Evolutionary conservation across 352 stramenopile genomes (phyloP), one percentile per base, ranked within the genome.

Genomic region (Elongisporangium anandrum): DNA sequence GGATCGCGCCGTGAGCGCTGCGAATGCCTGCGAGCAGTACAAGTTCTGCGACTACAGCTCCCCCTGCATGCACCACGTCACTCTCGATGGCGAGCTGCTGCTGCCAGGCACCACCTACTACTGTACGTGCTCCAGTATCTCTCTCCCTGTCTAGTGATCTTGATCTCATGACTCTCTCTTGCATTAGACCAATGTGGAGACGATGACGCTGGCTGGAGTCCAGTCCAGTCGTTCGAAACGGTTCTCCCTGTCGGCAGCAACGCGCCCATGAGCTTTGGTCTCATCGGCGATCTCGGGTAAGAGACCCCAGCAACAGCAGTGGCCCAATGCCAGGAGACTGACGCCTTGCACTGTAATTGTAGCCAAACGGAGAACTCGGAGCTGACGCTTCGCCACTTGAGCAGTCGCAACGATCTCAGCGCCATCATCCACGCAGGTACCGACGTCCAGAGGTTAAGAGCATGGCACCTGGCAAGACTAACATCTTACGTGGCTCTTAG

Each of bases 241-340:
- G 65, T 74, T 34, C 53, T 80, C 0, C 56, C 70, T 4, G 69
- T 91, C 22, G 81, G 74, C 22, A 79, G 71, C 56, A 55, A 75
- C 3, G 57, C 61, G 4, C 82, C 84, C n/a, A 65, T 87, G 26
- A 85, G 69, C 13, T 94, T 97, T 61, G 90, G 77, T 29, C 66
- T 98, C 13, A 79, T 98, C 60, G 93, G 90, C 55, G 91, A 98
- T 64, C 75, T 98, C 13, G 90, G 89, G 81, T 90, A 66, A 38
- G 71, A 39, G 16, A n/a, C 16, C 4, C 22, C 3, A 29, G 12
- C 12, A 7, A 21, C 8, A 17, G 6, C n/a, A 12, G n/a, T n/a
- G n/a, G n/a, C n/a, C n/a, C n/a, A n/a, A n/a, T n/a, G n/a, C n/a
- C n/a, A n/a, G n/a, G n/a, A n/a, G n/a, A n/a, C n/a, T n/a, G n/a